These are phyloP conservation scores for Pterocarpus santalinus DNA, from an alignment of 306 rosid genomes.

Conservation along the genomic window DNA sequence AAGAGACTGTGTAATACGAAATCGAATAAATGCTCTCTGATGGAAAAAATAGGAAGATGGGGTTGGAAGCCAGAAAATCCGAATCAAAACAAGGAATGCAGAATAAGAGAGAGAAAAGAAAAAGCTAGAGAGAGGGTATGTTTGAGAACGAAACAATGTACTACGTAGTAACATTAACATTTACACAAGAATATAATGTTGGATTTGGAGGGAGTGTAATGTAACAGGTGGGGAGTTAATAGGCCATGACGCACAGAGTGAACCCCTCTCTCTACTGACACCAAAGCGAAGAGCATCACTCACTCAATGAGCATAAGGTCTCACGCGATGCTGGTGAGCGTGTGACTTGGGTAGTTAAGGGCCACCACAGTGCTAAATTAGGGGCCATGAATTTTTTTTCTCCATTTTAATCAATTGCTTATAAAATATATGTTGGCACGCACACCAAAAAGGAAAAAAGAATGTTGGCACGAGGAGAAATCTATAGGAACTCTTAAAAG, in stretches of 20 bases:
- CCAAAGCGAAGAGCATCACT: not conserved
- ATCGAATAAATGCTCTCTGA: conserved; percentile 57
- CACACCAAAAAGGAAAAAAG: not conserved
- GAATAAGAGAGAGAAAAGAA: conserved; percentile 71
- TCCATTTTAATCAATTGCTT: not conserved
- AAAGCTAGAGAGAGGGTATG: conserved; percentile 13
- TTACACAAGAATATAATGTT: not conserved
- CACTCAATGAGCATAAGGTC: not conserved
- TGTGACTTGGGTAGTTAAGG: not conserved
- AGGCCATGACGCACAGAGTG: not conserved
- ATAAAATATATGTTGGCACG: not conserved
- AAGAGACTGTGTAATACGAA: conserved; percentile 51
- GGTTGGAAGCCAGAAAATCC: conserved; percentile 58
- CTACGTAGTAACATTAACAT: not conserved
- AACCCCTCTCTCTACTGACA: not conserved
- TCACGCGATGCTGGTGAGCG: not conserved
- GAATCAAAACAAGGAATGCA: conserved; percentile 79
- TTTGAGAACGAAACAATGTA: not conserved
- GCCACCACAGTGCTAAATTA: not conserved
- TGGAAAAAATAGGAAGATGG: conserved; percentile 42
- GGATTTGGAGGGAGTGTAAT: not conserved
- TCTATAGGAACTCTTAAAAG: not conserved
- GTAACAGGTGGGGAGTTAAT: not conserved
- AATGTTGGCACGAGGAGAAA: not conserved
- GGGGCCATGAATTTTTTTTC: not conserved